These are phyloP conservation scores for Penicillium sclerotigenum DNA, from an alignment of 2,329 filamentous ascomycete genomes.

Conservation along the genomic window DNA sequence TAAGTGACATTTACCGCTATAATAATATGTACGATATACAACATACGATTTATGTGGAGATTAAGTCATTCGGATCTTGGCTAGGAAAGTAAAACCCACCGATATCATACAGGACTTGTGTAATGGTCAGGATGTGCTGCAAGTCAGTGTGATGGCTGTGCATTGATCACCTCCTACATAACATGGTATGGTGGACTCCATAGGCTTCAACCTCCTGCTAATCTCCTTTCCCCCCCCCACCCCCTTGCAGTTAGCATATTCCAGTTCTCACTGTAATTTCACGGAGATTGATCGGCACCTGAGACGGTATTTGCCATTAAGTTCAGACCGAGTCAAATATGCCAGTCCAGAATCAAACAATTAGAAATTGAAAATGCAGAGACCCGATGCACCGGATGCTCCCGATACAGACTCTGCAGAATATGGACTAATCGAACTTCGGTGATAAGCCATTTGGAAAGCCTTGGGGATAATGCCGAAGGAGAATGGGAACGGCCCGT, in stretches of 20 bases:
- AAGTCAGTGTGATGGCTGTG: conserved; percentile 13
- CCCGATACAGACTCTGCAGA: neutral
- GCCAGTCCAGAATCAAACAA: neutral
- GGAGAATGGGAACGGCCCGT: conserved; percentile 6
- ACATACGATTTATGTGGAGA: neutral
- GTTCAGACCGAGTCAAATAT: neutral
- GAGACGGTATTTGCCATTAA: neutral
- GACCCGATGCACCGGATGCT: neutral
- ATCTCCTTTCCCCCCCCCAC: too few species aligned
- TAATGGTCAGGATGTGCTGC: conserved; percentile 8
- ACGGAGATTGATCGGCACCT: neutral
- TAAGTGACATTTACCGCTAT: neutral
- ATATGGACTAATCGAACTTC: neutral
- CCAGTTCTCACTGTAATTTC: neutral
- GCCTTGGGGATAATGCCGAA: neutral
- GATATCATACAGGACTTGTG: conserved; percentile 9
- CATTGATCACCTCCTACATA: conserved; percentile 6
- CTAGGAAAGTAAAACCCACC: neutral
- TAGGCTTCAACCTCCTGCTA: conserved; percentile 6
- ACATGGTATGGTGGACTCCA: conserved; percentile 1
- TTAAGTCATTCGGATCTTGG: neutral
- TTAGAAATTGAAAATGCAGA: neutral
- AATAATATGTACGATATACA: neutral
- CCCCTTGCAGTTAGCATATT: conserved; percentile 2
- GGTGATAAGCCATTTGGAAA: neutral